Base-by-base conservation (phyloP, 345 rosid genomes). In the Eucalyptus erythrocorys region DNA sequence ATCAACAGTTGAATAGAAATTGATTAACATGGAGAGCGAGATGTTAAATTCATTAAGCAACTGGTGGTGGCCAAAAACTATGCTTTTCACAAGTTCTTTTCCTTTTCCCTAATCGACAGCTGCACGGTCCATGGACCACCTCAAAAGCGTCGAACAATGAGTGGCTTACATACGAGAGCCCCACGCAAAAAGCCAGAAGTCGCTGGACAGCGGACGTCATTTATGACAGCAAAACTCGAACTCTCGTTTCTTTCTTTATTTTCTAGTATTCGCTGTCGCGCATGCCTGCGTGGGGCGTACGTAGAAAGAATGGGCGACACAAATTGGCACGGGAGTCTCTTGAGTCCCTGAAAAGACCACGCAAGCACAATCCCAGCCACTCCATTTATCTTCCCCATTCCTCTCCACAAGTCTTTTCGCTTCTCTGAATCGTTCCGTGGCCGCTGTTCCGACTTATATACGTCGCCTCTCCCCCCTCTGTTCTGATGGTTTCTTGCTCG, bases 301-400 rank as follows among this genome's bases (percentile, higher is more conserved):
- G 80, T 8, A 34, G 43, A 34, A 34, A 68, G 26, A 68, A 68
- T 0, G 43, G 17, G 80, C 13, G 43, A 37, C 80, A 3, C 80
- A 9, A 34, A 34, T 5, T 17, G 7, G 80, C 80, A 68, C 43
- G 43, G 40, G 80, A 15, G 43, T 32, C 42, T 64, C 76, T 34
- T 68, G 91, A 43, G 96, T 89, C 79, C 87, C 87, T 85, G 19
- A 89, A 82, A 80, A 16, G 48, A 88, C 98, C 97, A 96, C 98
- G 98, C 91, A 91, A 11, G 26, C 85, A 59, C 88, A 88, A 89
- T 95, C 92, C 93, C 90, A 82, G 90, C 87, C 49, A 90, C 85
- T 40, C 32, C 68, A 37, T 53, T 55, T 86, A 42, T 48, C 86
- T 5, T 61, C 16, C 30, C 55, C 32, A 45, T 47, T 49, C 47